A percentile compares a stretch with the other conserved stretches of the same genome.
phyloP scores from a whole-genome alignment of 2,329 filamentous ascomycete species.

The Ilyonectria sp. region DNA sequence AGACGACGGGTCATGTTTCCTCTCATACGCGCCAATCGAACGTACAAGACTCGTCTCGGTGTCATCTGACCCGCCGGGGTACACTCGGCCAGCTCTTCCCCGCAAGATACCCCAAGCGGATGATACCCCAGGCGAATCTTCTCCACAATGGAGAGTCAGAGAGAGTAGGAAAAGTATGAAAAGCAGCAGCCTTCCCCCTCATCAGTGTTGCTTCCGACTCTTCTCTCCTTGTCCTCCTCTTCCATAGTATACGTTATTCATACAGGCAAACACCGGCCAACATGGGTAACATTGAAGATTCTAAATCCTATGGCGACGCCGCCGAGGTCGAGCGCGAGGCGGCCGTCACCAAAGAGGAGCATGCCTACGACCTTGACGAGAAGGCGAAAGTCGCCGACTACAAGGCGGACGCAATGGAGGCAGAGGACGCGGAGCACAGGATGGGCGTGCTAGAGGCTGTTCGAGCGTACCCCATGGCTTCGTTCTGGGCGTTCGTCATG shows the following conservation, averaged over 20 bases:
- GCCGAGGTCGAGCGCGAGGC: slow-evolving; percentile 33
- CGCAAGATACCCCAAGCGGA: not conserved
- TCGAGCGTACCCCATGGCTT: slow-evolving; percentile 59
- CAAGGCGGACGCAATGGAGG: slow-evolving; percentile 41
- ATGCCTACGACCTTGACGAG: slow-evolving; percentile 40
- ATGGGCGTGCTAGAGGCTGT: slow-evolving; percentile 55
- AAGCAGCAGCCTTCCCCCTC: not conserved
- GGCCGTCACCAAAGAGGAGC: slow-evolving; percentile 31
- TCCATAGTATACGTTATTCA: not conserved
- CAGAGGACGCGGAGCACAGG: slow-evolving; percentile 59
- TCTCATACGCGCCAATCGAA: not conserved
- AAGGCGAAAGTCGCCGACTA: slow-evolving; percentile 31
- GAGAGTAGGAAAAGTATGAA: slow-evolving; percentile 4
- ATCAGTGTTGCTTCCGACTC: not conserved
- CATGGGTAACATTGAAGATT: slow-evolving; percentile 35
- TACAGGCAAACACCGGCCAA: slow-evolving; percentile 28
- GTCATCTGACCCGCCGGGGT: not conserved
- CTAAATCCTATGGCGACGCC: slow-evolving; percentile 31
- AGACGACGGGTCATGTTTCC: not conserved
- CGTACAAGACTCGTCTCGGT: not conserved
- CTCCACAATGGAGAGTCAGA: not conserved
- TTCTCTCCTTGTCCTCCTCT: not conserved
- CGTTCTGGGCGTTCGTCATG: slow-evolving; percentile 62
- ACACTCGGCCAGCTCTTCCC: not conserved
- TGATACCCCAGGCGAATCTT: not conserved